Conservation (phyloP, 805 yeast genomes). For the Wickerhamomyces chambardii region DNA sequence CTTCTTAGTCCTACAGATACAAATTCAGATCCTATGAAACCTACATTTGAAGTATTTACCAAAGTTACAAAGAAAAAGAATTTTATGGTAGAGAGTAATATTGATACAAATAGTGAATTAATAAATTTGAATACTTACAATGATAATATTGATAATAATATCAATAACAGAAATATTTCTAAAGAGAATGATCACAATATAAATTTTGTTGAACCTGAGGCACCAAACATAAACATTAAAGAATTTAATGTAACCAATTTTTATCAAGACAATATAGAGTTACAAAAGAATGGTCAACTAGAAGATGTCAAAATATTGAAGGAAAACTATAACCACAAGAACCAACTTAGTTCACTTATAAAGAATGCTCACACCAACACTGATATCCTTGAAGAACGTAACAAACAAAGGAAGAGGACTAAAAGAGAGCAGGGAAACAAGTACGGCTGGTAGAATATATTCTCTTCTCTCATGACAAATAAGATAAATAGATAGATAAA, state of each 20-base stretch:
- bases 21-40: too few relatives aligned
- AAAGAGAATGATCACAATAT: too few relatives aligned
- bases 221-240: constrained; percentile 3
- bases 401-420: constrained; percentile 12
- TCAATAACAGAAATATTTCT: constrained; percentile 1
- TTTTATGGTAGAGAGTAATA: too few relatives aligned
- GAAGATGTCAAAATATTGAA: constrained; percentile 14
- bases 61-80: too few relatives aligned
- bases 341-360: constrained; percentile 17
- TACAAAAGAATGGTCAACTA: constrained; percentile 13
- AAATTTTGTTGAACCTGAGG: constrained; percentile 3
- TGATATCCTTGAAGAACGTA: constrained; percentile 14
- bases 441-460: constrained; percentile 13
- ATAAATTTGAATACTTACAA: too few relatives aligned
- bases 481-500: too few relatives aligned
- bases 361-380: constrained; percentile 17
- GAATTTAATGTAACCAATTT: constrained; percentile 14
- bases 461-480: too few relatives aligned
- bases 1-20: too few relatives aligned
- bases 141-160: too few relatives aligned
- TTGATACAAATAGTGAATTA: too few relatives aligned
- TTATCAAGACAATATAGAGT: constrained; percentile 12
- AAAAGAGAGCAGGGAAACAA: constrained; percentile 13
- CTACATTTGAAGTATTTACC: too few relatives aligned
- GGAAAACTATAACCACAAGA: constrained; percentile 12